Conservation (phyloP, 345 rosid genomes). For the Populus ilicifolia region DNA sequence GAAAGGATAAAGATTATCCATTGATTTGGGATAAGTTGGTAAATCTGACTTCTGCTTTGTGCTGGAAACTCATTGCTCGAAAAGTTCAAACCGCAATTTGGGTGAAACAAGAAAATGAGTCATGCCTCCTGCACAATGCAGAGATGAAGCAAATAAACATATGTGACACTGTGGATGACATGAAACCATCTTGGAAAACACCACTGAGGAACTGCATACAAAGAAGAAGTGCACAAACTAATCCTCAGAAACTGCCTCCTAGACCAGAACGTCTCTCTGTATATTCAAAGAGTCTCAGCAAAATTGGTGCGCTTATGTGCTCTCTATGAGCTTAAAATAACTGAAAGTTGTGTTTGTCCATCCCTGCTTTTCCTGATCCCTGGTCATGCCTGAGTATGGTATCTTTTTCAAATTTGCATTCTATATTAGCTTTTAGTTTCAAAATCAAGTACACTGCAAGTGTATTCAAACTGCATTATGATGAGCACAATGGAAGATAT, state of each 20-base stretch:
- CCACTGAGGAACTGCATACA: slow-evolving; percentile 62
- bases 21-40: slow-evolving; percentile 77
- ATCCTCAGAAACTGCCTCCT: slow-evolving; percentile 49
- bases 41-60: slow-evolving; percentile 69
- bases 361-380: background rate
- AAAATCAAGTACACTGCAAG: background rate
- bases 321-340: background rate
- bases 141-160: slow-evolving; percentile 52
- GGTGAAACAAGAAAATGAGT: slow-evolving; percentile 59
- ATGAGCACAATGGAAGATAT: background rate
- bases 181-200: slow-evolving; percentile 70
- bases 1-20: slow-evolving; percentile 78
- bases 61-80: slow-evolving; percentile 90
- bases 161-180: slow-evolving; percentile 56
- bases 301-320: slow-evolving; percentile 42
- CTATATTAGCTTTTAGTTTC: background rate
- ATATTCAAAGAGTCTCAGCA: slow-evolving; percentile 55
- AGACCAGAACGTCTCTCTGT: slow-evolving; percentile 59
- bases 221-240: slow-evolving; percentile 28
- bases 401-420: background rate
- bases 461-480: background rate
- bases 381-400: background rate
- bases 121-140: slow-evolving; percentile 56
- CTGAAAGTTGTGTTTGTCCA: background rate
- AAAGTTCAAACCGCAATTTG: slow-evolving; percentile 93